These are phyloP conservation scores for Rugonectria rugulosa DNA, from an alignment of 2,329 filamentous ascomycete species.

Conservation along the genomic window DNA sequence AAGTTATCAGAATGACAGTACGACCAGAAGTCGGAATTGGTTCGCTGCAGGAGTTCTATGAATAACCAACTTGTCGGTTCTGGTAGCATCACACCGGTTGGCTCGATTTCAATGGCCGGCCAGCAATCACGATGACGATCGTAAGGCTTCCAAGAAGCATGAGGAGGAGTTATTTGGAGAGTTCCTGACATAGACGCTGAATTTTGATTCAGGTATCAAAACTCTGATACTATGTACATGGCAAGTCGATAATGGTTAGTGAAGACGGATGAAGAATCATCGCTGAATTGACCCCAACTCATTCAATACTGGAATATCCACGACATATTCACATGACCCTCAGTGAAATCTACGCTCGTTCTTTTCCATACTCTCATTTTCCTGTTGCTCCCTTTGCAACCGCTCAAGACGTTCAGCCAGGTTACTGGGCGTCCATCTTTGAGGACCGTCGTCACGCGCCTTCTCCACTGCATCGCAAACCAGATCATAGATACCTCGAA, in stretches of 20 bases:
- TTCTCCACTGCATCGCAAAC: constrained; percentile 32
- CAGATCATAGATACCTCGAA: constrained; percentile 25
- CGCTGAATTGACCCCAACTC: too few relatives aligned
- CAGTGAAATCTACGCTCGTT: too few relatives aligned
- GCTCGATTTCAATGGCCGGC: background rate
- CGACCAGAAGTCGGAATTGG: background rate
- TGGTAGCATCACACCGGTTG: constrained; percentile 13
- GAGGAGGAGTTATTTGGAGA: too few relatives aligned
- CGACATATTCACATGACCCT: too few relatives aligned
- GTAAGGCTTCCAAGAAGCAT: too few relatives aligned
- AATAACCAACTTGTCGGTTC: background rate
- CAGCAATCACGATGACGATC: too few relatives aligned
- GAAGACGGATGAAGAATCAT: too few relatives aligned
- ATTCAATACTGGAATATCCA: too few relatives aligned
- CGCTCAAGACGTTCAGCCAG: constrained; percentile 31
- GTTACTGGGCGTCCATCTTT: constrained; percentile 29
- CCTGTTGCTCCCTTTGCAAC: constrained; percentile 22
- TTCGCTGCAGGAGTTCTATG: background rate
- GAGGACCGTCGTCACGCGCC: constrained; percentile 28
- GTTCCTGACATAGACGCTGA: background rate
- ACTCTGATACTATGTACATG: too few relatives aligned
- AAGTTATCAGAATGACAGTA: background rate
- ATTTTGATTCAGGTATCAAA: too few relatives aligned
- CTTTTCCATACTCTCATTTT: constrained; percentile 10
- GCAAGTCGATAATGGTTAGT: too few relatives aligned